Evolutionary conservation across 2,329 filamentous ascomycete genomes (phyloP), one percentile per base, ranked within the genome.

Genomic region (Aspergillus bombycis): DNA sequence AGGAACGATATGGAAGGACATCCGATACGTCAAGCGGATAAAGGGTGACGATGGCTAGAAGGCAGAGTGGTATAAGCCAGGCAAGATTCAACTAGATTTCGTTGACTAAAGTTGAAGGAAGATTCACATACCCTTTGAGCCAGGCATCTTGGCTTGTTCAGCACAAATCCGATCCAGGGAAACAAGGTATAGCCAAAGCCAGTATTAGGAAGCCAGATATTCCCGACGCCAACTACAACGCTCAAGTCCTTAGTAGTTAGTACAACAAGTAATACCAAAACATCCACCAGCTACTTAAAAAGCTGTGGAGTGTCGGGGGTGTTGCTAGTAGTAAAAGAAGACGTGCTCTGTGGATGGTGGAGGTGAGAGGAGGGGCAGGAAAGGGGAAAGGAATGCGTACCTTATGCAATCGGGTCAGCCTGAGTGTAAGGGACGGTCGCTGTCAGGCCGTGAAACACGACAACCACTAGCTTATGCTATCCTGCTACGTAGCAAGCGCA

Each of bases 11-110:
- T 30, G 73, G 67, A 14, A 74, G 43, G n/a, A 68, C 61, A 55
- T 74, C 69, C 43, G 63, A 43, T 32, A 62, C 57, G 56, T 71
- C 67, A 48, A 77, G 55, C 10, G 75, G 73, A 57, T 65, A 56
- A 23, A 81, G 74, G 23, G 70, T 73, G 32, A 81, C 65, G 57
- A 72, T 67, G 45, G 72, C 79, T 81, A 63, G 36, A 58, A 9
- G 28, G 64, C 28, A 61, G 21, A 56, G 26, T 41, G 52, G 23
- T 26, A 59, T 70, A 38, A 67, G 59, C 43, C 52, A 55, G 36
- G 11, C 56, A 52, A 58, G 19, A 57, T 58, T 11, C 41, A 23
- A 23, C 28, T 19, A 52, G 43, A 16, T 26, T 21, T 48, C n/a
- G 11, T 38, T 11, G 30, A 30, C 12, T 30, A 56, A 28, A 12